phyloP scores from a whole-genome alignment of 768 basidiomycete genomes.

The Tulasnella sp. region DNA sequence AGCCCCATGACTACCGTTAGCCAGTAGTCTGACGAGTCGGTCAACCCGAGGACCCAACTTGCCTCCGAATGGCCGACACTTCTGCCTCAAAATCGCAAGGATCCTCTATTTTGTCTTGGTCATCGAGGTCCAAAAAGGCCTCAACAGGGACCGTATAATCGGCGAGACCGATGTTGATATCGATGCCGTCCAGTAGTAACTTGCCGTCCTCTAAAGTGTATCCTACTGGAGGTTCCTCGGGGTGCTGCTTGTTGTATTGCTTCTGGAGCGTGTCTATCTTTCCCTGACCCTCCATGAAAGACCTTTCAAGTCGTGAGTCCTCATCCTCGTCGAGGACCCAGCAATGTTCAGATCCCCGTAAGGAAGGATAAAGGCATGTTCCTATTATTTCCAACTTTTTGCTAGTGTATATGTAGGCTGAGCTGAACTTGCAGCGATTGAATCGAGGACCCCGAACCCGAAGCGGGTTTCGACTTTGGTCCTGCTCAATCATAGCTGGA shows the following conservation, averaged over 20 bases:
- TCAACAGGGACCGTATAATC: background rate
- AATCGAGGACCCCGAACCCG: background rate
- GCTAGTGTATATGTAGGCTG: background rate
- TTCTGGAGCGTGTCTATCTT: background rate
- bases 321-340: background rate
- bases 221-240: background rate
- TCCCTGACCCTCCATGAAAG: background rate
- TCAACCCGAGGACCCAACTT: background rate
- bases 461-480: background rate
- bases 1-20: background rate
- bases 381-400: background rate
- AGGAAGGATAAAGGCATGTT: background rate
- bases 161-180: background rate
- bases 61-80: background rate
- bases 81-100: background rate
- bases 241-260: background rate
- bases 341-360: background rate
- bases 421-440: background rate
- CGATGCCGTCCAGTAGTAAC: background rate
- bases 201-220: background rate
- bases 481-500: background rate
- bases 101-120: background rate
- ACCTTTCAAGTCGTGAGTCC: background rate
- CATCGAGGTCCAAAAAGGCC: background rate
- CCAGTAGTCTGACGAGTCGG: background rate